Evolutionary conservation across 768 basidiomycete genomes (phyloP), one percentile per base, ranked within the genome.

Genomic region (Lepiota brunneoincarnata): DNA sequence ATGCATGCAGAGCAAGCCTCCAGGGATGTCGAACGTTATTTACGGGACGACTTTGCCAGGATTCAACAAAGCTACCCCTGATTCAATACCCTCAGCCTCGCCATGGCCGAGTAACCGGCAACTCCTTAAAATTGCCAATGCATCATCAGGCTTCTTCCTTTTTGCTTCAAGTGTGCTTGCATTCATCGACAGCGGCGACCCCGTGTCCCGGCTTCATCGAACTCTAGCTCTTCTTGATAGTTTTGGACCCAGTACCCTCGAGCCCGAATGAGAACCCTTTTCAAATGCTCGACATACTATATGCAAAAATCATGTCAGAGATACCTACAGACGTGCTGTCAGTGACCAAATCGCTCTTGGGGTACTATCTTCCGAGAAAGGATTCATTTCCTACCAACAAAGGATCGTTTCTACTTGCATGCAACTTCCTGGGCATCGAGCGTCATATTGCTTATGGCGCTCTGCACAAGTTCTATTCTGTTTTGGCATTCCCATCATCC

Each of bases 401-500:
- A 10, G 31, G 7, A 7, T 17, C 49, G 18, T 15, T 26, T 31
- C 49, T 49, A 26, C 23, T 37, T 28, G 39, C 23, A 18, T 42
- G 40, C 40, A 51, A 51, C 17, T 18, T 51, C 17, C 40, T 42
- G 31, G 50, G 50, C 4, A 10, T 51, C 6, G 31, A 42, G n/a
- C 50, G 35, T 14, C 28, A 47, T 21, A 34, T 4, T 12, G 45
- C 45, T 9, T 47, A 51, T 12, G 7, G 14, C 4, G n/a, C 39
- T 21, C 11, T 51, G 50, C 26, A 18, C 2, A n/a, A 6, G 12
- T 24, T 51, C 3, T 15, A 14, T 15, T 42, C 50, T 3, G 31
- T 51, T 26, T 31, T 51, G 6, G 2, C 20, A 6, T 34, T 23
- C 18, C 50, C 50, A 20, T 42, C 28, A 2, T 18, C 50, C 2